Evolutionary conservation across 768 basidiomycete genomes (phyloP).

Genomic region (Boletales sp.): DNA sequence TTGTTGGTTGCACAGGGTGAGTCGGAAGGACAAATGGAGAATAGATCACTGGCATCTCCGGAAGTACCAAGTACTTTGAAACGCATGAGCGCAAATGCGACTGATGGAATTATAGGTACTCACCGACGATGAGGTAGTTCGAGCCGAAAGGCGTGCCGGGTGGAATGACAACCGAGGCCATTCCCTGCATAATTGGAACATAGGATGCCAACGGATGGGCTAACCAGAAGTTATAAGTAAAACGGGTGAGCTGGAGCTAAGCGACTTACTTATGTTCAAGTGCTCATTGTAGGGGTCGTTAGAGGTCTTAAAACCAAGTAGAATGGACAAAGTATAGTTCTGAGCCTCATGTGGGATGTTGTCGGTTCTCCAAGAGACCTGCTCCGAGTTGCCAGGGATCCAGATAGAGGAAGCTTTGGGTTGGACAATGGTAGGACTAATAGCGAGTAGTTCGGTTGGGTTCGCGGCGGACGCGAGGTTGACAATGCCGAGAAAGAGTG

Average conservation of each 20-base stretch:
- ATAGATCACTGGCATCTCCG: slow-evolving; percentile 56
- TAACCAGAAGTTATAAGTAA: slow-evolving; percentile 25
- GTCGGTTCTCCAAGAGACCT: slow-evolving; percentile 40
- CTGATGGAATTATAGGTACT: slow-evolving; percentile 27
- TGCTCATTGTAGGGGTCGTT: slow-evolving; percentile 38
- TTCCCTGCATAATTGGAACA: slow-evolving; percentile 51
- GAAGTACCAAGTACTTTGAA: slow-evolving; percentile 62
- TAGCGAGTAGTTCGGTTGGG: slow-evolving; percentile 32
- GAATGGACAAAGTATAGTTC: slow-evolving; percentile 37
- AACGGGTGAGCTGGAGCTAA: too few species aligned
- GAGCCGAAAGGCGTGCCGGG: slow-evolving; percentile 28
- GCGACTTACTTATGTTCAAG: slow-evolving; percentile 45
- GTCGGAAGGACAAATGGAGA: slow-evolving; percentile 42
- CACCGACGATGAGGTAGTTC: slow-evolving; percentile 62
- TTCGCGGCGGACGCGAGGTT: slow-evolving; percentile 22
- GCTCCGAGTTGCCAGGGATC: slow-evolving; percentile 33
- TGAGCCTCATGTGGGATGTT: slow-evolving; percentile 36
- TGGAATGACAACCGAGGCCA: slow-evolving; percentile 52
- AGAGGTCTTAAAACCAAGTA: slow-evolving; percentile 40
- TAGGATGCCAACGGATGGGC: slow-evolving; percentile 54
- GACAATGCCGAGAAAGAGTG: slow-evolving; percentile 29
- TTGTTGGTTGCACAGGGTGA: too few species aligned
- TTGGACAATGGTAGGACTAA: slow-evolving; percentile 39
- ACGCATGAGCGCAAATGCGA: not conserved
- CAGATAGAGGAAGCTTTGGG: slow-evolving; percentile 36